Conservation (phyloP, 2,329 filamentous ascomycete genomes). For the Arthroderma sp. region DNA sequence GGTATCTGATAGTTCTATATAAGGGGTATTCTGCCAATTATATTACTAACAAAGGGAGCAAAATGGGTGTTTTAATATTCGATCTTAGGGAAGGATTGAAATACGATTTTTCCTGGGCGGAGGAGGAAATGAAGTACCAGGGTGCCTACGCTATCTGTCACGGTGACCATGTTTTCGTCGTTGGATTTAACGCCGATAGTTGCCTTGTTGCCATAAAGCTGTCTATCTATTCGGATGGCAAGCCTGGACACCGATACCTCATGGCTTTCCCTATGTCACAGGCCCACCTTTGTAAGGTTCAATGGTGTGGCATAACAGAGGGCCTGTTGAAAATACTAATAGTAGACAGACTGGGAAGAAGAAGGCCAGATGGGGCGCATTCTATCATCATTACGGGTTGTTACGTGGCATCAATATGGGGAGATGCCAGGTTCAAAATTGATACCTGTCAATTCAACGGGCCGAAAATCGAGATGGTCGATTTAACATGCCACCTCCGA, state of each 20-base stretch:
- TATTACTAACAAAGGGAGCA: too few species aligned
- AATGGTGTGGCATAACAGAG: not conserved
- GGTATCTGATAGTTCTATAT: not conserved
- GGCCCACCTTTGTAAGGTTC: not conserved
- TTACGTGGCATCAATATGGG: not conserved
- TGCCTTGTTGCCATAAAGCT: not conserved
- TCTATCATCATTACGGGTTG: too few species aligned
- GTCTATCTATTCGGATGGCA: not conserved
- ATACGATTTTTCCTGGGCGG: not conserved
- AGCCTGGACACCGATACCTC: not conserved
- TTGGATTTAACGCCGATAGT: not conserved
- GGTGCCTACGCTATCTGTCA: not conserved
- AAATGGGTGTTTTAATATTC: not conserved
- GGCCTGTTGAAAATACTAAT: not conserved
- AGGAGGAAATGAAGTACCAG: not conserved
- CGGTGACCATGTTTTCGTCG: not conserved
- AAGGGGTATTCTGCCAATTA: not conserved
- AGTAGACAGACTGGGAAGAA: not conserved
- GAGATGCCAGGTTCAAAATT: too few species aligned
- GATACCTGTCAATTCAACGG: too few species aligned
- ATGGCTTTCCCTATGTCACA: not conserved
- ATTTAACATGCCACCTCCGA: too few species aligned
- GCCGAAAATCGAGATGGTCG: too few species aligned
- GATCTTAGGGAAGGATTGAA: not conserved
- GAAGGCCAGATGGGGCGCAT: too few species aligned